Evolutionary conservation across 176 grass and related monocot genomes (phyloP).

Genomic region (Carex pumila): DNA sequence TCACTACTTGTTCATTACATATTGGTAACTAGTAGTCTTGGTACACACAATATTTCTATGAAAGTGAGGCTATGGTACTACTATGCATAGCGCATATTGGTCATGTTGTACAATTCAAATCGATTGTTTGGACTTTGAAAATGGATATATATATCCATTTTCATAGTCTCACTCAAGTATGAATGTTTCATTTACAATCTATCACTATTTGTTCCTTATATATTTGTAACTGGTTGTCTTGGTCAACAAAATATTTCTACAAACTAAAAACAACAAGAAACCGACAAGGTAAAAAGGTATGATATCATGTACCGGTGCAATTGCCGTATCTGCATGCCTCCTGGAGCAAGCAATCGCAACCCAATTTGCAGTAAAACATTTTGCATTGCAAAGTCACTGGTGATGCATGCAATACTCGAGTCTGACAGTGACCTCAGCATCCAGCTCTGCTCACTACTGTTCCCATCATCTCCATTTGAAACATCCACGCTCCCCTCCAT

Average conservation of each 20-base stretch:
- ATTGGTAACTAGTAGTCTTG: too few species aligned
- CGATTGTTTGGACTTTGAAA: too few species aligned
- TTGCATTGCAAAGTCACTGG: slow-evolving; percentile 96
- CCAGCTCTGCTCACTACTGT: slow-evolving; percentile 85
- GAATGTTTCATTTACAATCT: too few species aligned
- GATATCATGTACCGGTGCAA: slow-evolving; percentile 60
- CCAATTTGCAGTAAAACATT: slow-evolving; percentile 97
- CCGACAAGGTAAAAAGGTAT: neutral
- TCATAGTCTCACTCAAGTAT: too few species aligned
- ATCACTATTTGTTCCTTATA: neutral
- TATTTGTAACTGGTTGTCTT: neutral
- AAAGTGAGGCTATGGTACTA: too few species aligned
- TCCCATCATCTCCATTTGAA: slow-evolving; percentile 37
- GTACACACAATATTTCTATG: too few species aligned
- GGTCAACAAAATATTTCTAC: neutral
- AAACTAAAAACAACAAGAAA: neutral
- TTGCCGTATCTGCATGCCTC: slow-evolving; percentile 89
- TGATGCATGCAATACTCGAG: slow-evolving; percentile 82
- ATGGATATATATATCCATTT: too few species aligned
- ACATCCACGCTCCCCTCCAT: slow-evolving; percentile 32
- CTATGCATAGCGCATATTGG: too few species aligned
- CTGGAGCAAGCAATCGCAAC: slow-evolving; percentile 74
- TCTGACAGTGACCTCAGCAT: slow-evolving; percentile 78
- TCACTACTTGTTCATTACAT: too few species aligned
- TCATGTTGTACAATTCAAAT: too few species aligned